Evolutionary conservation across 148 eudicot species (phyloP), one percentile per base, ranked within the genome.

Genomic region (Camellia japonica): DNA sequence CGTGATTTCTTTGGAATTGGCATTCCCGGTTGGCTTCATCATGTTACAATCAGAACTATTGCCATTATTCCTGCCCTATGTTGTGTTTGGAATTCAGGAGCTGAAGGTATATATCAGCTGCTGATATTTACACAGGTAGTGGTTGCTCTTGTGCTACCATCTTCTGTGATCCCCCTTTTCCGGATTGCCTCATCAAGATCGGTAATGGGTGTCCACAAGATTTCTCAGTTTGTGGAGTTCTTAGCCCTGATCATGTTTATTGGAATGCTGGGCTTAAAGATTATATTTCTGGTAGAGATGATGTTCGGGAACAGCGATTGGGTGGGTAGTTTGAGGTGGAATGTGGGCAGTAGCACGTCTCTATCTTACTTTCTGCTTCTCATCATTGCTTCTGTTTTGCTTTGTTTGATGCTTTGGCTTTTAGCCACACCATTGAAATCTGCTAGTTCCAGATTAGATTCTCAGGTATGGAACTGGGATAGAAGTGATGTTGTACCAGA

Each of bases 11-110:
- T 97, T 47, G 84, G 84, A 61, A 76, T 97, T 79, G 89, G 91
- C 68, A 90, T 97, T 85, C 97, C 98, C 20, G 90, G 88, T 79
- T 97, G 99, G 99, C 97, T 94, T 84, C 98, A 94, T 86, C 90
- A 95, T 83, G 90, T 89, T 43, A 91, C 93, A 41, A 83, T 92
- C 74, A 92, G 98, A 86, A 83, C 91, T 78, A 83, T 94, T 80
- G 91, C 98, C 46, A 86, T 92, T 19, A 80, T 94, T 73, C 90
- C 89, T 67, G 98, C 94, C 10, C 88, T 97, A 6, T 90, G 71
- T 84, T 94, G 92, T 78, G 80, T 93, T 67, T 91, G 94, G 97
- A 82, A 82, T 80, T 89, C 94, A 51, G 99, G 99, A 77, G 87
- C 94, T 66, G 98, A 97, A 84, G 99, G 99, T 61, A 74, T 90